Base-by-base conservation (phyloP, 345 rosid species). In the Ceriops zippeliana region DNA sequence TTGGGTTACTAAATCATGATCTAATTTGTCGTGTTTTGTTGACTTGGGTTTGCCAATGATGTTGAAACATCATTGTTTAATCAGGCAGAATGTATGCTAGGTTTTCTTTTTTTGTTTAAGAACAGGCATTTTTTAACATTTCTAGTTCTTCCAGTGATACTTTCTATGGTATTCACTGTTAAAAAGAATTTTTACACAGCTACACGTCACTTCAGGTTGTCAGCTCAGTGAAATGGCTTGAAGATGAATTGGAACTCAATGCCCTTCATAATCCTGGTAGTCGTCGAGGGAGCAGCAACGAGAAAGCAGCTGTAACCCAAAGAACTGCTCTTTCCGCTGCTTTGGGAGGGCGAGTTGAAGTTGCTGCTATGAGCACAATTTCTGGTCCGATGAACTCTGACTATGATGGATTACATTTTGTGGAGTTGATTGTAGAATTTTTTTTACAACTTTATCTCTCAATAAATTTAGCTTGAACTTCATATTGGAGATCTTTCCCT, bases 171-270 rank as follows among this genome's bases (percentile, higher is more conserved):
- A 5, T 63, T 61, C 21, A 51, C 52, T 5, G 34, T 1, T 60
- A 34, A 26, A 35, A 46, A 46, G 24, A 9, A 32, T 70, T 57
- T 26, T 66, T 24, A 52, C 49, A 53, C 67, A 69, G 60, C 62
- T 58, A 38, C 49, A n/a, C 76, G 66, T 76, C 52, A 51, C 68
- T 70, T 56, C 74, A 95, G 99, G 98, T 95, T 69, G 98, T 92
- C 70, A 92, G 98, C 82, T 90, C 98, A 22, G 97, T 96, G 52
- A 96, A 96, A 78, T 96, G 99, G 99, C 98, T 96, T 72, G 99
- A 92, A 86, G 99, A 96, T 79, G 98, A 96, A 82, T 74, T 96
- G 80, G 99, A 96, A 82, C 91, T 96, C 52, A 92, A 92, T 69
- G 97, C 99, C 58, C 96, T 92, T 71, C 97, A 90, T 76, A 90